These are phyloP conservation scores for Saccharomycodes ludwigii DNA, from an alignment of 805 yeast genomes.

Conservation along the genomic window DNA sequence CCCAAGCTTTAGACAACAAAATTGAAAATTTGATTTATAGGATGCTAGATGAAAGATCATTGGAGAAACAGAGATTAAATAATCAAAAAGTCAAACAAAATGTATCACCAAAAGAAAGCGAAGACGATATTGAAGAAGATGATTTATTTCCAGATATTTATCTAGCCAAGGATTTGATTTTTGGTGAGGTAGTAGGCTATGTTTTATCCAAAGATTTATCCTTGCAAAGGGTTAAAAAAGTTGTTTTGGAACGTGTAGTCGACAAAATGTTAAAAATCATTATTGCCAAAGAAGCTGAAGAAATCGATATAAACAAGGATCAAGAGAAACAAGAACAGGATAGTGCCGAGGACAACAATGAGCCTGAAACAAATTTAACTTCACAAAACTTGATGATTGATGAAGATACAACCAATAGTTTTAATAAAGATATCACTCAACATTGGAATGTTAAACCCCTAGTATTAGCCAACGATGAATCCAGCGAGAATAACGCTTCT, in stretches of 20 bases:
- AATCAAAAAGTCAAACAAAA: constrained; percentile 21
- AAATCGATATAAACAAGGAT: constrained; percentile 24
- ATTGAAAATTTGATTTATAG: constrained; percentile 42
- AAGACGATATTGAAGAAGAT: constrained; percentile 20
- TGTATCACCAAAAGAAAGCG: constrained; percentile 8
- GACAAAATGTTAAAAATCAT: constrained; percentile 44
- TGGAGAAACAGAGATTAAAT: constrained; percentile 24
- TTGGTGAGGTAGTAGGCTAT: constrained; percentile 40
- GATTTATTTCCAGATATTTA: constrained; percentile 33
- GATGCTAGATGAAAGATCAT: constrained; percentile 48
- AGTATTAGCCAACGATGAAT: constrained; percentile 4
- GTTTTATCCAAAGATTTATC: constrained; percentile 56
- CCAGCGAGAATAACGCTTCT: constrained; percentile 1
- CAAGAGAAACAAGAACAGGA: constrained; percentile 18
- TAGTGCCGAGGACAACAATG: constrained; percentile 25
- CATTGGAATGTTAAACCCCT: constrained; percentile 42
- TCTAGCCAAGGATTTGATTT: constrained; percentile 46
- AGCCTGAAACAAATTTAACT: constrained; percentile 12
- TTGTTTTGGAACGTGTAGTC: constrained; percentile 48
- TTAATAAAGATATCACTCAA: constrained; percentile 67
- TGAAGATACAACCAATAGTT: constrained; percentile 41
- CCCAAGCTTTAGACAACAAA: constrained; percentile 38
- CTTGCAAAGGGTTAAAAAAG: constrained; percentile 57
- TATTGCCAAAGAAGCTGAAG: constrained; percentile 49
- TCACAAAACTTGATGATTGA: constrained; percentile 46